Conservation (phyloP, 306 rosid species). For the Betula pendula region DNA sequence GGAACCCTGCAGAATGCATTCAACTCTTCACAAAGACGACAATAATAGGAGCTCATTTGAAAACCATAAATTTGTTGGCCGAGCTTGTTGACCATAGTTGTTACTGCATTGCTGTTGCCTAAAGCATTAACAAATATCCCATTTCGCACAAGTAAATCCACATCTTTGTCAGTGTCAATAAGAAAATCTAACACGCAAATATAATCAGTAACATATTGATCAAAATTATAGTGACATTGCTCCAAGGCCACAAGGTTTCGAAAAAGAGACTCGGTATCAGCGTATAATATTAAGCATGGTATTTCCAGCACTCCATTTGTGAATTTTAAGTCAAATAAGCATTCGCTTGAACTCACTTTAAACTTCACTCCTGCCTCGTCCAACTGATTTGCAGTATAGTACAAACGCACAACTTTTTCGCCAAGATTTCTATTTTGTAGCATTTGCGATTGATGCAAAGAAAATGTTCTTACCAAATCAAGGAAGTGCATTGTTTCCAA, state of each 20-base stretch:
- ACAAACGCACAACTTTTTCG: accelerated
- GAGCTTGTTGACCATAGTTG: not conserved
- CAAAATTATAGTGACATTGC: not conserved
- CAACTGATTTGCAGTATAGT: not conserved
- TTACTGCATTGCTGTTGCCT: not conserved
- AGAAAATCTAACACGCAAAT: not conserved
- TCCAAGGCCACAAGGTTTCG: slow-evolving; percentile 16
- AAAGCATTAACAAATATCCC: slow-evolving; percentile 28
- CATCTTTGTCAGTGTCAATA: not conserved
- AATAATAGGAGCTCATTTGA: not conserved
- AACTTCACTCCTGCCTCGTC: not conserved
- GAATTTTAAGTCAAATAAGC: not conserved
- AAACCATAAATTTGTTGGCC: not conserved
- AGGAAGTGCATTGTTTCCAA: not conserved
- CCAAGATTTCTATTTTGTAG: not conserved
- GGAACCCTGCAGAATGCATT: slow-evolving; percentile 16
- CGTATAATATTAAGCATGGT: accelerated
- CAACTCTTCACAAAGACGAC: not conserved
- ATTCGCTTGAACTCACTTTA: not conserved
- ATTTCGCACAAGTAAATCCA: slow-evolving; percentile 24
- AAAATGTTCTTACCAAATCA: not conserved
- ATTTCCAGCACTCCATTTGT: not conserved
- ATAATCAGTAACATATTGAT: not conserved
- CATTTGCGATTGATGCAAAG: not conserved
- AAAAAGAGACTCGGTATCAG: not conserved